These are phyloP conservation scores for Talaromyces stipitatus DNA, from an alignment of 495 filamentous ascomycete species.

Conservation along the genomic window DNA sequence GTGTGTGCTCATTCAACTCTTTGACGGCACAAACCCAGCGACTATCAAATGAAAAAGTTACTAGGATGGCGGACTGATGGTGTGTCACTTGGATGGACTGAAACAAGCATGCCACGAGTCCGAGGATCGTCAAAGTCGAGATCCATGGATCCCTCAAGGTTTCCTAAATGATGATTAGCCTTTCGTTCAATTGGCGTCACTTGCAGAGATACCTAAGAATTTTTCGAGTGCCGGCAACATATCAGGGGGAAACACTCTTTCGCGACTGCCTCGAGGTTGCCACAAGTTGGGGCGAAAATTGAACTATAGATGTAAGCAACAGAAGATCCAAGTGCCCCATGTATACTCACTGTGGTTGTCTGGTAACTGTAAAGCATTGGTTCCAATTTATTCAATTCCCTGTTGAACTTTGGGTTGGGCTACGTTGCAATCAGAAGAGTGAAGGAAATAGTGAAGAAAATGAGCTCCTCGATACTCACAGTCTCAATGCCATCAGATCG, in stretches of 20 bases:
- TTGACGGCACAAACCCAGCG: too few relatives aligned
- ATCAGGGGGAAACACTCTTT: not conserved
- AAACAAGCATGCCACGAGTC: not conserved
- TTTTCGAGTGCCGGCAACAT: not conserved
- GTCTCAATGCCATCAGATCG: not conserved
- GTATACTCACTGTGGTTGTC: not conserved
- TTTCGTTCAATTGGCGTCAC: not conserved
- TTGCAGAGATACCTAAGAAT: not conserved
- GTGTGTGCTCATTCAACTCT: too few relatives aligned
- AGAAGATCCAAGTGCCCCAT: not conserved
- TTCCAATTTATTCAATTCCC: not conserved
- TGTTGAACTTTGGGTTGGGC: not conserved
- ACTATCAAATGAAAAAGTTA: not conserved
- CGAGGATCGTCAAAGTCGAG: not conserved
- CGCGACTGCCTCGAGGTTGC: not conserved
- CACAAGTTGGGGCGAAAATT: conserved; percentile 2
- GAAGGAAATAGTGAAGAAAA: not conserved
- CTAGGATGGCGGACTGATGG: not conserved
- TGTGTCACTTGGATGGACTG: not conserved
- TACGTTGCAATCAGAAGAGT: not conserved
- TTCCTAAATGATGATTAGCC: not conserved
- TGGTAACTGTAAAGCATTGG: conserved; percentile 1
- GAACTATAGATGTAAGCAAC: not conserved
- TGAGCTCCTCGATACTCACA: not conserved
- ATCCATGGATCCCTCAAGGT: not conserved